These are phyloP conservation scores for Trichophaea hybrida DNA, from an alignment of 2,329 filamentous ascomycete genomes.

Conservation along the genomic window DNA sequence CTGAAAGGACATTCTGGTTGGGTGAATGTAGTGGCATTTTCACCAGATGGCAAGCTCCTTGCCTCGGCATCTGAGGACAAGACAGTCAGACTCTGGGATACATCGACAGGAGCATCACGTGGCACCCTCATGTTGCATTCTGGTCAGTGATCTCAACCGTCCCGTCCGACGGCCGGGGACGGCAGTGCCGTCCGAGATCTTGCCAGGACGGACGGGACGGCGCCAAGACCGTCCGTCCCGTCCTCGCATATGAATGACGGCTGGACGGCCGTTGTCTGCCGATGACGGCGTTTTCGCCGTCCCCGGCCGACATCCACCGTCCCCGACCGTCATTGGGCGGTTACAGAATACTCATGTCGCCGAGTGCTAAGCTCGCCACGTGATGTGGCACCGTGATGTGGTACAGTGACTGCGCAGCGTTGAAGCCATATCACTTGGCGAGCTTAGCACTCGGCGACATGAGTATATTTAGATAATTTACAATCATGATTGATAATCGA, in stretches of 20 bases:
- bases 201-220: slow-evolving; percentile 65
- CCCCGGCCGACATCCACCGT: no score
- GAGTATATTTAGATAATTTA: no score
- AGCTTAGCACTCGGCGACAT: no score
- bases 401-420: no score
- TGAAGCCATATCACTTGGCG: no score
- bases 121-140: slow-evolving; percentile 60
- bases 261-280: slow-evolving; percentile 18
- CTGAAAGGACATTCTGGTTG: slow-evolving; percentile 80
- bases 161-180: no score
- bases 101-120: slow-evolving; percentile 3
- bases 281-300: not conserved
- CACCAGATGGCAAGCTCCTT: slow-evolving; percentile 82
- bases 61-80: slow-evolving; percentile 48
- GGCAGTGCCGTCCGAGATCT: slow-evolving; percentile 84
- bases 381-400: no score
- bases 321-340: no score
- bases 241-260: slow-evolving; percentile 17
- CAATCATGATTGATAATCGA: no score
- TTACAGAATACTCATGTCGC: no score
- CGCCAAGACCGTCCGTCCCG: slow-evolving; percentile 13
- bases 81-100: slow-evolving; percentile 18
- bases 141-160: no score
- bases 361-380: no score
- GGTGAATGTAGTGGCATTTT: slow-evolving; percentile 74